Conservation (phyloP, 805 yeast species). For the Ogataea glucozyma region DNA sequence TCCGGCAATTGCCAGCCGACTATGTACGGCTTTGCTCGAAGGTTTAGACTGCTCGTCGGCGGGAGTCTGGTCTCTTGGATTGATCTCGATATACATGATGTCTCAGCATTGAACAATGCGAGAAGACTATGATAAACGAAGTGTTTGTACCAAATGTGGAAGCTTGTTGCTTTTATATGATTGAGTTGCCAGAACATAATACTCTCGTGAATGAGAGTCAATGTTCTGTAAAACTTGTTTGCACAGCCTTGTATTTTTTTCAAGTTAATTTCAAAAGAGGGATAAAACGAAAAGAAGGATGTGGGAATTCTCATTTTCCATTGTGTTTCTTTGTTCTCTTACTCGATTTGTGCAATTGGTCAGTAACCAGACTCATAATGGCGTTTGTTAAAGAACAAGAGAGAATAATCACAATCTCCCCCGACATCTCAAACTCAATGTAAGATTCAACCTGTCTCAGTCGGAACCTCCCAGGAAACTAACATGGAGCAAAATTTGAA, state of each 20-base stretch:
- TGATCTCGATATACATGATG: slow-evolving; percentile 1
- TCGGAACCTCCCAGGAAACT: neutral
- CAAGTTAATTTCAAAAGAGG: neutral
- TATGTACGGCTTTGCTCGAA: slow-evolving; percentile 1
- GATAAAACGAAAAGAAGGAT: neutral
- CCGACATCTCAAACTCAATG: slow-evolving; percentile 18
- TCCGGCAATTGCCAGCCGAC: slow-evolving; percentile 11
- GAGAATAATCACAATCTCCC: slow-evolving; percentile 17
- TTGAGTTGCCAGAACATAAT: neutral
- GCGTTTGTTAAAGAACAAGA: neutral
- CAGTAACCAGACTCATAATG: too few relatives aligned
- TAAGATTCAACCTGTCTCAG: slow-evolving; percentile 7
- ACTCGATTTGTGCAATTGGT: too few relatives aligned
- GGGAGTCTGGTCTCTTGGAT: neutral
- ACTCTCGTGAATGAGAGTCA: neutral
- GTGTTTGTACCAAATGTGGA: too few relatives aligned
- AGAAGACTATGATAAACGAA: too few relatives aligned
- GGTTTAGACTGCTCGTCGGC: neutral
- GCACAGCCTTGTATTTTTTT: neutral
- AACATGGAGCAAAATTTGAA: neutral
- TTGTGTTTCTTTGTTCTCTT: too few relatives aligned
- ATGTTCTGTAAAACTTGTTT: neutral
- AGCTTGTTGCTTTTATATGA: neutral
- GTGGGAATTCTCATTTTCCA: too few relatives aligned
- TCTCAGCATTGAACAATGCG: neutral